Percentiles rank a stretch among this genome's conserved stretches.
Evolutionary conservation across 768 basidiomycete genomes (phyloP).

Genomic region (Phaffia australis): DNA sequence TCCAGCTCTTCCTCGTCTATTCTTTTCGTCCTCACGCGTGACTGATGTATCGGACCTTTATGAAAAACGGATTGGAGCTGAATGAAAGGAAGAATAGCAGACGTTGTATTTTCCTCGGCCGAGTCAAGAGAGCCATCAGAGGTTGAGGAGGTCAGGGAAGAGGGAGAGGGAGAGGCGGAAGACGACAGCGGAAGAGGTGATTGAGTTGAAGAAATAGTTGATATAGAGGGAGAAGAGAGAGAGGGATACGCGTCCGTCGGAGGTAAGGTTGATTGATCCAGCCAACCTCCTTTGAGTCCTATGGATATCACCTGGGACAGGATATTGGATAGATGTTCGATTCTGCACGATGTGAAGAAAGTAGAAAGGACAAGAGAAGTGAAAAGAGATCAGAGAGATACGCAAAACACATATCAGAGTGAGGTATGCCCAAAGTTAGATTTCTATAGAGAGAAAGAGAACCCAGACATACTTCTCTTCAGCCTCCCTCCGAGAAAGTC

Average conservation of each 20-base stretch:
- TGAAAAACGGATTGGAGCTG: too few relatives aligned
- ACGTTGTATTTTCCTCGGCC: too few relatives aligned
- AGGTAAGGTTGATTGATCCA: slow-evolving; percentile 9
- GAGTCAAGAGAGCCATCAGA: background rate
- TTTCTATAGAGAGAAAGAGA: background rate
- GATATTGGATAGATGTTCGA: slow-evolving; percentile 15
- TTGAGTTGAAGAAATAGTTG: background rate
- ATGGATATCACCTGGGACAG: slow-evolving; percentile 19
- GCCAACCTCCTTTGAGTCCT: slow-evolving; percentile 18
- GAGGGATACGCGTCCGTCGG: background rate
- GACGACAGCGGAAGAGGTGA: background rate
- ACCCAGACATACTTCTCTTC: slow-evolving; percentile 37
- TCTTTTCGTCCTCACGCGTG: too few relatives aligned
- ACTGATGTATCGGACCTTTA: too few relatives aligned
- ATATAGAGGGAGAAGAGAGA: background rate
- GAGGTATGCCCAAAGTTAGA: too few relatives aligned
- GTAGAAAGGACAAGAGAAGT: background rate
- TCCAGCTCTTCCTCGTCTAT: too few relatives aligned
- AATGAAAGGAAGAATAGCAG: too few relatives aligned
- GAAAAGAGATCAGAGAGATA: background rate
- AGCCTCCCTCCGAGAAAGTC: slow-evolving; percentile 37
- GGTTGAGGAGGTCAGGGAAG: background rate
- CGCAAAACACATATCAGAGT: background rate
- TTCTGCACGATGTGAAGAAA: background rate
- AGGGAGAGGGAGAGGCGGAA: background rate